Evolutionary conservation across 176 grass and related monocot genomes (phyloP).

Genomic region (Cenchrus fungigraminus): DNA sequence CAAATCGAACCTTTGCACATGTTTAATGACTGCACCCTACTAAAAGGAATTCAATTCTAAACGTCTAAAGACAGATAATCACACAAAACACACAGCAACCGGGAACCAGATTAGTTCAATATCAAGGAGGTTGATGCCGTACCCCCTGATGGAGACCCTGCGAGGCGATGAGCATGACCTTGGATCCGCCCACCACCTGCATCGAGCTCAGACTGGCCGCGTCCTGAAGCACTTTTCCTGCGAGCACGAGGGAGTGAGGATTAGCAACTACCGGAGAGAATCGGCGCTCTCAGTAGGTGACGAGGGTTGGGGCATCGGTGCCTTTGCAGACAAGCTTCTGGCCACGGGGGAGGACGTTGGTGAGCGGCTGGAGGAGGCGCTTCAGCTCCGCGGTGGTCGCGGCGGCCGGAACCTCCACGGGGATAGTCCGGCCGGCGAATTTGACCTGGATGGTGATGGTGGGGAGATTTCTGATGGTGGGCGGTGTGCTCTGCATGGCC

Average conservation of each 20-base stretch:
- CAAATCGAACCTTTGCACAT: slow-evolving; percentile 7
- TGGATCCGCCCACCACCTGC: slow-evolving; percentile 68
- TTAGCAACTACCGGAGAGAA: background rate
- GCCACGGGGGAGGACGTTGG: slow-evolving; percentile 88
- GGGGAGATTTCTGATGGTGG: slow-evolving; percentile 43
- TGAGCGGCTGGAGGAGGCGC: slow-evolving; percentile 88
- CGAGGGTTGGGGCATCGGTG: slow-evolving; percentile 19
- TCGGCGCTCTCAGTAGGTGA: background rate
- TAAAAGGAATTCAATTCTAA: slow-evolving; percentile 6
- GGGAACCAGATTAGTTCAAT: background rate
- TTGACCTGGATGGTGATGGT: slow-evolving; percentile 77
- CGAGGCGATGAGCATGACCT: slow-evolving; percentile 89
- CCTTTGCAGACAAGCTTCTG: slow-evolving; percentile 99
- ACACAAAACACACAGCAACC: background rate
- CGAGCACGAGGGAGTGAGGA: background rate
- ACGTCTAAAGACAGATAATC: background rate
- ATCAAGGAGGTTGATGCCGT: slow-evolving; percentile 37
- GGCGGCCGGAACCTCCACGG: slow-evolving; percentile 51
- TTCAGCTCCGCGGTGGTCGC: slow-evolving; percentile 66
- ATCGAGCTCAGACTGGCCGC: slow-evolving; percentile 56
- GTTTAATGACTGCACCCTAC: background rate
- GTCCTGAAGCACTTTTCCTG: slow-evolving; percentile 84
- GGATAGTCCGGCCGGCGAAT: slow-evolving; percentile 83
- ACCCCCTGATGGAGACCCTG: slow-evolving; percentile 97
- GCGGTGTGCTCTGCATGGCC: slow-evolving; percentile 36